phyloP scores from a whole-genome alignment of 768 basidiomycete species.

The Flagelloscypha sp. region DNA sequence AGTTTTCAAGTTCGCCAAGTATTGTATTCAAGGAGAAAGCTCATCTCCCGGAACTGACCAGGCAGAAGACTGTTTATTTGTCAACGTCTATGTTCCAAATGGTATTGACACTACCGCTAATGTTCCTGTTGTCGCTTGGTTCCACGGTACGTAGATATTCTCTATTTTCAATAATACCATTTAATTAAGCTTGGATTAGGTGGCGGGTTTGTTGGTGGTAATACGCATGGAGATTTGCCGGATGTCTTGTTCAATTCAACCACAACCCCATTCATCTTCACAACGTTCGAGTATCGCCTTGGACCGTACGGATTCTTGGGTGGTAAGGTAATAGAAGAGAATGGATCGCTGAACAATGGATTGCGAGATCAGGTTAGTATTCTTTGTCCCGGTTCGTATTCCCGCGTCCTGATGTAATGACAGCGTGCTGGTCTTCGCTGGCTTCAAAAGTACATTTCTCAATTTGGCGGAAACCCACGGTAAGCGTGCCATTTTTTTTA shows the following conservation, averaged over 20 bases:
- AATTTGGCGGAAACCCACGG: constrained; percentile 31
- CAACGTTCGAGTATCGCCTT: constrained; percentile 34
- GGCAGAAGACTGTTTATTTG: constrained; percentile 36
- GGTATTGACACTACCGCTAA: constrained; percentile 5
- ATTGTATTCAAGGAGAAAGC: no score
- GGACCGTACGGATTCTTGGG: constrained; percentile 35
- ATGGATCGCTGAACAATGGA: constrained; percentile 29
- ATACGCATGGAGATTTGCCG: constrained; percentile 23
- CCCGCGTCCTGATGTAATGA: not conserved
- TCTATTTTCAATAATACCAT: not conserved
- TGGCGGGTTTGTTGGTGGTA: constrained; percentile 33
- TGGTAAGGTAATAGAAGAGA: constrained; percentile 22
- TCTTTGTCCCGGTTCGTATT: not conserved
- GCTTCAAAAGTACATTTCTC: constrained; percentile 27
- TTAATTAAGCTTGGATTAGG: constrained; percentile 16
- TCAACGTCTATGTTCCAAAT: constrained; percentile 25
- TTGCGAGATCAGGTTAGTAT: constrained; percentile 29
- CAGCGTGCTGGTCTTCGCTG: constrained; percentile 20
- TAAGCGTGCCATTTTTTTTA: constrained; percentile 8
- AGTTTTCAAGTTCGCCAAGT: no score
- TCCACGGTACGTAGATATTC: constrained; percentile 25
- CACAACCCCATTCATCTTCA: constrained; percentile 27
- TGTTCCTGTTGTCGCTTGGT: constrained; percentile 30
- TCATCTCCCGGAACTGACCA: no score
- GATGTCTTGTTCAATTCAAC: constrained; percentile 24